A percentile compares a stretch with the other conserved stretches of the same genome.
phyloP scores from a whole-genome alignment of 2,329 filamentous ascomycete genomes.

The Cordyceps fumosorosea region DNA sequence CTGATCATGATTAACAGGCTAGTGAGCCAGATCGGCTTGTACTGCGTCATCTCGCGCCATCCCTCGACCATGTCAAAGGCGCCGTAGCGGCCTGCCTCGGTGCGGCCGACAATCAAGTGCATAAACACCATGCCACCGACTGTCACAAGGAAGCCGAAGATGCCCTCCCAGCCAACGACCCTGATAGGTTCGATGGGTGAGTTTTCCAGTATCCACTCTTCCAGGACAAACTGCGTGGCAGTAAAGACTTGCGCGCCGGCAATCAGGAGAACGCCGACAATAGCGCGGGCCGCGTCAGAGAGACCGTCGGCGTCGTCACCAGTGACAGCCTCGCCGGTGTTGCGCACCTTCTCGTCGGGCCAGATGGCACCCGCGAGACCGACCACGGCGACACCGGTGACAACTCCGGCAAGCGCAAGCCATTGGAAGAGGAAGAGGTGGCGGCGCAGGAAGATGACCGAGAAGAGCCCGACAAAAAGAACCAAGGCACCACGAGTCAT shows the following conservation, averaged over 20 bases:
- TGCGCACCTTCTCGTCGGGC: conserved; percentile 49
- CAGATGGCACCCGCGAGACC: conserved; percentile 82
- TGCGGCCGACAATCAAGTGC: conserved; percentile 70
- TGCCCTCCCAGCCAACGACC: conserved; percentile 92
- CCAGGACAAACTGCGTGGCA: conserved; percentile 89
- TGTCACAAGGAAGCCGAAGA: conserved; percentile 83
- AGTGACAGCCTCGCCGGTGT: conserved; percentile 28
- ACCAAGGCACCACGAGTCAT: conserved; percentile 96
- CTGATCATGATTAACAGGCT: conserved; percentile 94
- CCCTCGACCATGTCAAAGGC: conserved; percentile 90
- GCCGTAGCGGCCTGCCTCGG: conserved; percentile 65
- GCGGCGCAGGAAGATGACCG: conserved; percentile 79
- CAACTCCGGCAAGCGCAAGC: conserved; percentile 79
- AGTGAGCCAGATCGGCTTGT: conserved; percentile 64
- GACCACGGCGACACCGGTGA: conserved; percentile 81
- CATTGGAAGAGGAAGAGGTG: conserved; percentile 85
- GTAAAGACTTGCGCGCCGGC: conserved; percentile 95
- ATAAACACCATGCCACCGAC: conserved; percentile 71
- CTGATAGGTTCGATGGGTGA: conserved; percentile 68
- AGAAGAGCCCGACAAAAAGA: conserved; percentile 92
- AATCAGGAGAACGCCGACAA: conserved; percentile 83
- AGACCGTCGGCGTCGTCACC: conserved; percentile 27
- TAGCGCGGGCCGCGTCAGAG: conserved; percentile 40
- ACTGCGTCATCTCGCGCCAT: conserved; percentile 69
- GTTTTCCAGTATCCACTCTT: conserved; percentile 79